Evolutionary conservation across 257 asterid genomes (phyloP).

Genomic region (Henckelia pumila): DNA sequence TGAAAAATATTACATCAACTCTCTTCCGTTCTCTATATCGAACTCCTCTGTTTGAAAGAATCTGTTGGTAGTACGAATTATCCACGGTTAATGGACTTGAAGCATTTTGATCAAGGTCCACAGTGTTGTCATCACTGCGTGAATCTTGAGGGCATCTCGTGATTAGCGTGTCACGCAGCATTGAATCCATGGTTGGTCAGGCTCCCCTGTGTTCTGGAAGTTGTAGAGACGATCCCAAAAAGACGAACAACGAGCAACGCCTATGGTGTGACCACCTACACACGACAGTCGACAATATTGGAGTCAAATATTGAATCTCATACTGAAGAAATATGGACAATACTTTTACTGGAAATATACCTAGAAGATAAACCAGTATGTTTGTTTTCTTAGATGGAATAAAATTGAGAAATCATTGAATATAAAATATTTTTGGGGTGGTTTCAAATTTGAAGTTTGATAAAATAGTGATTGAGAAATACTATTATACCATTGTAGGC

Average conservation of each 20-base stretch:
- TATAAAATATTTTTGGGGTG: too few relatives aligned
- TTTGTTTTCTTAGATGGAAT: too few relatives aligned
- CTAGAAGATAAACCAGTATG: conserved; percentile 62
- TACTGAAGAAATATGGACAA: too few relatives aligned
- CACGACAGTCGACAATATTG: too few relatives aligned
- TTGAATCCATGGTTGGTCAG: conserved; percentile 49
- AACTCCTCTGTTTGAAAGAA: background rate
- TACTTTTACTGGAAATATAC: conserved; percentile 20
- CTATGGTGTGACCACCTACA: conserved; percentile 69
- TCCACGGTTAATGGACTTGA: conserved; percentile 38
- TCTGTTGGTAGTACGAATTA: conserved; percentile 46
- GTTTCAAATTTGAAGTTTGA: too few relatives aligned
- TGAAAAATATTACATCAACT: too few relatives aligned
- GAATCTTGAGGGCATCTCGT: conserved; percentile 38
- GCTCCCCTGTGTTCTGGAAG: conserved; percentile 35
- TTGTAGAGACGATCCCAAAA: conserved; percentile 50
- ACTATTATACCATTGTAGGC: too few relatives aligned
- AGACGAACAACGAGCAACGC: conserved; percentile 52
- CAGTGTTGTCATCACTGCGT: conserved; percentile 21
- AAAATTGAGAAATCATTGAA: too few relatives aligned
- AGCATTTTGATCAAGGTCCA: conserved; percentile 50
- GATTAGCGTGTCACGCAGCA: conserved; percentile 24
- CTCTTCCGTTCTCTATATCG: too few relatives aligned
- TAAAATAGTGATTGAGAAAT: too few relatives aligned
- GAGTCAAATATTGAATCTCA: too few relatives aligned